These are phyloP conservation scores for Dothideomycetidae sp. DNA, from an alignment of 2,329 filamentous ascomycete species.

Conservation along the genomic window DNA sequence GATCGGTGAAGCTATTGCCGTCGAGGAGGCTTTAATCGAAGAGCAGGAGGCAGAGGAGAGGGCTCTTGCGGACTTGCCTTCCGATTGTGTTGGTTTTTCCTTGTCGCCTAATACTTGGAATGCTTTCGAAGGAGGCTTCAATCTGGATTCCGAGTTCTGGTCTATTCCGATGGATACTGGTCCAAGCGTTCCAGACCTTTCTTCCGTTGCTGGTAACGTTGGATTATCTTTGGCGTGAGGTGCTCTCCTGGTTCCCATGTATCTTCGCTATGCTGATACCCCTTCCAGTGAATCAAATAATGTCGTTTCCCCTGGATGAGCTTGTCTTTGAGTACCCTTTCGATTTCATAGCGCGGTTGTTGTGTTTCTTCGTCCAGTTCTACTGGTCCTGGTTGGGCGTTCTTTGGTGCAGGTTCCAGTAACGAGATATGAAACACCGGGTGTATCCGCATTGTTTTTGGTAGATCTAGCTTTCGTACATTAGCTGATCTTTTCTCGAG, in stretches of 20 bases:
- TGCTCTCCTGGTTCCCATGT: conserved; percentile 4
- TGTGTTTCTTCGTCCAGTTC: background rate
- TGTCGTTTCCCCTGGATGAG: background rate
- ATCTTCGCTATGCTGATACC: conserved; percentile 3
- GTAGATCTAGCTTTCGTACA: conserved; percentile 9
- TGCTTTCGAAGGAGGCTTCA: too few species aligned
- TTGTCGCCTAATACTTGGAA: too few species aligned
- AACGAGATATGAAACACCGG: conserved; percentile 12
- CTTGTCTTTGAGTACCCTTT: background rate
- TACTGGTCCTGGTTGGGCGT: background rate
- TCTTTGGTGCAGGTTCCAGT: conserved; percentile 4
- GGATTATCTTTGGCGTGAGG: too few species aligned
- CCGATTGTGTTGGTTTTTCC: too few species aligned
- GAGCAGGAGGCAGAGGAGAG: too few species aligned
- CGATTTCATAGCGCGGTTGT: background rate
- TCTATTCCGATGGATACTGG: too few species aligned
- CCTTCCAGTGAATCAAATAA: conserved; percentile 7
- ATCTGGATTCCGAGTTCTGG: too few species aligned
- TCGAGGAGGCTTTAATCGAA: too few species aligned
- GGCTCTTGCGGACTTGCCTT: too few species aligned
- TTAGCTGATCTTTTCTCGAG: conserved; percentile 7
- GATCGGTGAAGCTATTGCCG: too few species aligned
- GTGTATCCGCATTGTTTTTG: conserved; percentile 8
- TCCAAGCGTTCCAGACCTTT: too few species aligned
- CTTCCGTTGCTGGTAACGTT: too few species aligned